These are phyloP conservation scores for Leccinum pallidistipes DNA, from an alignment of 1,284 basidiomycete genomes.

Conservation along the genomic window DNA sequence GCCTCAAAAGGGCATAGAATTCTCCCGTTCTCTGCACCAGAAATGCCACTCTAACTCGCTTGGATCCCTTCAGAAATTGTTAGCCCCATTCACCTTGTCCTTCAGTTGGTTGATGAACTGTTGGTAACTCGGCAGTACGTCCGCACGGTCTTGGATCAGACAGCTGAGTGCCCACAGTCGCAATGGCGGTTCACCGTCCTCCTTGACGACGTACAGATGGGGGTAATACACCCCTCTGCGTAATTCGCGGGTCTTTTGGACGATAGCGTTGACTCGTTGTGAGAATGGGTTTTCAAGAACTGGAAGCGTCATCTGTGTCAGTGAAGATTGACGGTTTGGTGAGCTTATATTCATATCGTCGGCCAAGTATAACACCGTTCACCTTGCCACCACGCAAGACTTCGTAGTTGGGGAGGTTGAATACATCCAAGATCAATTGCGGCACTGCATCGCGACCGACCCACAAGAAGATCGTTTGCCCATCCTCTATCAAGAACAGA, in stretches of 20 bases:
- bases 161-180: constrained; percentile 93
- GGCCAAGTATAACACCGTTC: constrained; percentile 20
- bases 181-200: constrained; percentile 94
- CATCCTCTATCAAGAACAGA: constrained; percentile 96
- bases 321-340: not conserved
- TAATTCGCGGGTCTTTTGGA: constrained; percentile 91
- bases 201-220: constrained; percentile 97
- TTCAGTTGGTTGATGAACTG: constrained; percentile 84
- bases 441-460: constrained; percentile 96
- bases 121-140: constrained; percentile 92
- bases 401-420: constrained; percentile 87
- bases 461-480: constrained; percentile 98
- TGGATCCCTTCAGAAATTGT: constrained; percentile 28
- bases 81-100: constrained; percentile 58
- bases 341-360: constrained; percentile 6
- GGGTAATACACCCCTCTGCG: constrained; percentile 90
- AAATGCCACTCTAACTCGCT: not conserved
- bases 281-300: constrained; percentile 91
- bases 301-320: constrained; percentile 75
- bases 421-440: constrained; percentile 92
- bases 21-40: not conserved
- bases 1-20: not conserved
- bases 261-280: constrained; percentile 88
- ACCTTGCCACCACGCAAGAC: constrained; percentile 92
- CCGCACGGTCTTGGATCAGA: constrained; percentile 95